phyloP scores from a whole-genome alignment of 768 basidiomycete genomes.

The Pholiota conissans region DNA sequence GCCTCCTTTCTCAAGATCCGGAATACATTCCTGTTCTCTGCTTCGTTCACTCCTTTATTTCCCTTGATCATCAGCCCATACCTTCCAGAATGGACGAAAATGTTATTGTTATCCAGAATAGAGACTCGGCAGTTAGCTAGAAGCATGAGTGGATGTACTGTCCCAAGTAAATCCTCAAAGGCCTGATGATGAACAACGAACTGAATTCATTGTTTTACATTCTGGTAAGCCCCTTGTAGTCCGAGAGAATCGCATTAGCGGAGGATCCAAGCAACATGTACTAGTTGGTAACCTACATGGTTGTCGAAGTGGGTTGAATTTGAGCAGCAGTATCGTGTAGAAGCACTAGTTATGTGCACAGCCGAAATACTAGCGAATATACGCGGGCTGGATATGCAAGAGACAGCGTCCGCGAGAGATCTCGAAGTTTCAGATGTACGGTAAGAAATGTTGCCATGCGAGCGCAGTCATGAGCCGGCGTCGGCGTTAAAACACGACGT shows the following conservation, averaged over 20 bases:
- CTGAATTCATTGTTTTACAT: conserved; percentile 87
- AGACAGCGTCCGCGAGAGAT: conserved; percentile 43
- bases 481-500: conserved; percentile 75
- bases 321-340: conserved; percentile 21
- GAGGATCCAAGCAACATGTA: not conserved
- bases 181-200: conserved; percentile 69
- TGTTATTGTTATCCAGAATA: conserved; percentile 53
- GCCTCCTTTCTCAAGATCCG: conserved; percentile 75
- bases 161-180: conserved; percentile 37
- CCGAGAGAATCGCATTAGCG: conserved; percentile 34
- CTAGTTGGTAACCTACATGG: conserved; percentile 55
- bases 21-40: conserved; percentile 49
- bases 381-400: conserved; percentile 67
- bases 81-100: conserved; percentile 77
- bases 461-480: conserved; percentile 71
- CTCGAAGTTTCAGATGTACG: conserved; percentile 40
- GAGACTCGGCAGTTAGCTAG: conserved; percentile 37
- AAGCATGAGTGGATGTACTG: conserved; percentile 23
- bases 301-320: conserved; percentile 14
- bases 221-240: conserved; percentile 77
- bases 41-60: conserved; percentile 86
- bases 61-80: conserved; percentile 82
- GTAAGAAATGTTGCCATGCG: conserved; percentile 51
- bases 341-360: conserved; percentile 75
- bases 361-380: conserved; percentile 75